These are phyloP conservation scores for Capsicum baccatum DNA, from an alignment of 257 asterid species.

Conservation along the genomic window DNA sequence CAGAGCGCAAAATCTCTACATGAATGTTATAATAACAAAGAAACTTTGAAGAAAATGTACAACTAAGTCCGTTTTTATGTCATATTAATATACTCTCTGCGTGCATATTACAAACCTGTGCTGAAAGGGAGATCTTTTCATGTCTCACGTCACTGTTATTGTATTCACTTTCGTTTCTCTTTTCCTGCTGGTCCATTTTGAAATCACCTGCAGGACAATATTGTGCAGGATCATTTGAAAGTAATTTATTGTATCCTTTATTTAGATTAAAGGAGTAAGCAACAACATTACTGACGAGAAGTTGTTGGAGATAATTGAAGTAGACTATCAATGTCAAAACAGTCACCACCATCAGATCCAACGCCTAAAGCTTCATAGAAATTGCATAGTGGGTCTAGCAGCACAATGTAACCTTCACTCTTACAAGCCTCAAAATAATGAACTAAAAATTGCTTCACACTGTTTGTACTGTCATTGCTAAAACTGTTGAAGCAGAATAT, in stretches of 20 bases:
- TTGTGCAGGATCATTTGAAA: neutral
- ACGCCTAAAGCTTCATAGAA: slow-evolving; percentile 64
- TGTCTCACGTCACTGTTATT: slow-evolving; percentile 34
- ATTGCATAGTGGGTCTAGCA: slow-evolving; percentile 57
- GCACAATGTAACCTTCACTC: slow-evolving; percentile 53
- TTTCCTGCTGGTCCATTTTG: slow-evolving; percentile 32
- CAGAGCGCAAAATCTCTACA: slow-evolving; percentile 3
- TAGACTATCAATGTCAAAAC: slow-evolving; percentile 19
- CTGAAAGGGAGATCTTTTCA: slow-evolving; percentile 46
- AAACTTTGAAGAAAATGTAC: neutral
- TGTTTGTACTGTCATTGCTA: slow-evolving; percentile 47
- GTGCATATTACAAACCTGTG: slow-evolving; percentile 49
- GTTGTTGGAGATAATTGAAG: slow-evolving; percentile 42
- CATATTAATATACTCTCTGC: neutral
- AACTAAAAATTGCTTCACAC: slow-evolving; percentile 62
- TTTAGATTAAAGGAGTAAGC: neutral
- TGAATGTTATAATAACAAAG: too few relatives aligned
- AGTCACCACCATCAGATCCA: slow-evolving; percentile 44
- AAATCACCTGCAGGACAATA: slow-evolving; percentile 25
- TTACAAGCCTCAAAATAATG: slow-evolving; percentile 60
- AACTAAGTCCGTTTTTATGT: neutral
- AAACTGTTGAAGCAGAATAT: slow-evolving; percentile 42
- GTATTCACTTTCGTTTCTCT: slow-evolving; percentile 25
- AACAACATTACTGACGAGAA: slow-evolving; percentile 42
- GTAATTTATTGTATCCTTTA: too few relatives aligned